Base-by-base conservation (phyloP, 192 early-diverging fungal genomes). In the Rhizophagus clarus region DNA sequence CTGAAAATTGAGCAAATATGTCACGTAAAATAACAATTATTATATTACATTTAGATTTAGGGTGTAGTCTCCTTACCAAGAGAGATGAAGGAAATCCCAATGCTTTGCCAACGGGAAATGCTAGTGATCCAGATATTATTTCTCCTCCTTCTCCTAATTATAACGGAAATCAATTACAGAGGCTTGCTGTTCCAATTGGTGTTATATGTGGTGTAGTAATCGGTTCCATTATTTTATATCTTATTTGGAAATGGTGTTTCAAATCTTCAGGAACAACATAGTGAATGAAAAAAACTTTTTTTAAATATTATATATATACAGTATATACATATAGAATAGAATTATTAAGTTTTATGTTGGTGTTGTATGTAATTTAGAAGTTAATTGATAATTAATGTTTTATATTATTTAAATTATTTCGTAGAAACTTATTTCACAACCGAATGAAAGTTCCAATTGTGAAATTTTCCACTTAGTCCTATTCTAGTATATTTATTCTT, bases 11-110 rank as follows among this genome's bases (percentile, higher is more conserved):
- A 45, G 40, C 9, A n/a, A n/a, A n/a, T 79, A 85, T 77, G 81
- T 81, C 26, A 79, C 82, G 5, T 73, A 24, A 81, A 82, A 71
- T 45, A 10, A 45, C 11, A 12, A 45, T 12, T 45, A 45, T 12
- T 45, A 45, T 45, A 45, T 45, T 45, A 45, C 37, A 9, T 40
- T 40, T 40, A 40, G 4, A 37, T 42, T 45, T 45, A 12, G 11
- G 42, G 11, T 14, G 10, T 12, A 67, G 26, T 0, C 71, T 26
- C 17, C 2, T 9, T 61, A 22, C 2, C n/a, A 37, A 34, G 22
- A 28, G 14, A 12, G 29, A 20, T 37, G 29, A 76, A 22, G 14
- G 22, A 40, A 40, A 40, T 40, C 40, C 40, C 31, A 51, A 34
- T 49, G 32, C 74, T 12, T 22, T 40, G 24, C 15, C 47, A 20